Base-by-base conservation (phyloP, 495 filamentous ascomycete genomes). In the Tuber brumale region DNA sequence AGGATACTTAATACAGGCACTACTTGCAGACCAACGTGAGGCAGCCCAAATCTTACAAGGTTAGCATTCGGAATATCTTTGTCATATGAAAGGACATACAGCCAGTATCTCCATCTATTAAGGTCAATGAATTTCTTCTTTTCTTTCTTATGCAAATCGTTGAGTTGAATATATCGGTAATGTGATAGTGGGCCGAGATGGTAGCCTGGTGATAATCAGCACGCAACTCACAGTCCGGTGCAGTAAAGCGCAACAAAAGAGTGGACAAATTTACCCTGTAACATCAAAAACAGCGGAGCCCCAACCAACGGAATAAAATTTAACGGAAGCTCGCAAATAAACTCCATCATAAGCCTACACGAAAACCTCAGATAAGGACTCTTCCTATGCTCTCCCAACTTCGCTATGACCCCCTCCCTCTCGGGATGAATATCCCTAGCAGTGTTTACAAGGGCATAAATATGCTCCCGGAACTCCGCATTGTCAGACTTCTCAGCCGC, bases 261-360 rank as follows among this genome's bases (percentile, higher is more conserved):
- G 81, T 35, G 71, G 12, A 19, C 7, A 16, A 42, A 46, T 83
- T 84, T 87, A 79, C 93, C 95, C 84, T 96, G 91, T 43, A 95
- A 77, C 21, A 92, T 71, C 12, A 97, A 86, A 83, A 96, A 99
- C 0, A 93, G 80, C 19, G 90, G 85, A 3, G 95, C 94, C 4
- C 95, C 95, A 31, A 98, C 88, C 0, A 97, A 88, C 0, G 95
- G 95, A 66, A 99, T 92, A 75, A 97, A 91, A 84, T 97, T 97
- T 71, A 98, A 86, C 19, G 95, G 94, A n/a, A 97, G 85, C 80
- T 94, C 92, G 61, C 92, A 82, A n/a, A 93, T 83, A 75, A 94
- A 90, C 83, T 95, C 92, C 73, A 90, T 77, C 73, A 94, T 94
- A 81, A 94, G 92, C n/a, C 89, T 87, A 21, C 92, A 78, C 74